Evolutionary conservation across 768 basidiomycete species (phyloP).

Genomic region (Agaricus blazei): DNA sequence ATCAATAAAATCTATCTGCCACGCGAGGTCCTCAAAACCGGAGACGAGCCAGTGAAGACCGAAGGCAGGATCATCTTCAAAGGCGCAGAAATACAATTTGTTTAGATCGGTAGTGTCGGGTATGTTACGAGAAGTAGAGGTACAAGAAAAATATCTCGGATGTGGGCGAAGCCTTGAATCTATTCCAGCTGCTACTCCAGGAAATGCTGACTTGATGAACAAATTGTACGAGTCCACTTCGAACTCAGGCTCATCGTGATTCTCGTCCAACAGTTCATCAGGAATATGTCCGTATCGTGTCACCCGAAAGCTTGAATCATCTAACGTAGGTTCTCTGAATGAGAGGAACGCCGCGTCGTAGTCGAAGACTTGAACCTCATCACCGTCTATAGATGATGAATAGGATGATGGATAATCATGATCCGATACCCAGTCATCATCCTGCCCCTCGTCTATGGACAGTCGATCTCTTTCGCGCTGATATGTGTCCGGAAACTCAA

Average conservation of each 20-base stretch:
- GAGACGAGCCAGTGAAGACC: constrained; percentile 20
- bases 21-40: constrained; percentile 21
- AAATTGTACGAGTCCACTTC: neutral
- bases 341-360: constrained; percentile 2
- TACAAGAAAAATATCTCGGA: constrained; percentile 40
- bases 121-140: constrained; percentile 33
- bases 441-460: neutral
- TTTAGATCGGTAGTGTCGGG: neutral
- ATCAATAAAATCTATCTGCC: constrained; percentile 36
- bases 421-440: constrained; percentile 4
- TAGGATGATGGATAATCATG: constrained; percentile 6
- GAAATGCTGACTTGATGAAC: neutral
- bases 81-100: constrained; percentile 33
- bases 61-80: constrained; percentile 42
- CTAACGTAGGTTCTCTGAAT: neutral
- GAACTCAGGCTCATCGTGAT: neutral
- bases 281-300: constrained; percentile 1
- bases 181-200: neutral
- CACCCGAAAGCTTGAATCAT: neutral
- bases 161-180: constrained; percentile 9
- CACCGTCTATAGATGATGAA: neutral
- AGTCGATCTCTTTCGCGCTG: neutral
- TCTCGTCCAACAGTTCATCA: neutral
- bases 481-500: neutral
- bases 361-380: neutral